phyloP scores from a whole-genome alignment of 805 yeast species.

The Candida succiphila region DNA sequence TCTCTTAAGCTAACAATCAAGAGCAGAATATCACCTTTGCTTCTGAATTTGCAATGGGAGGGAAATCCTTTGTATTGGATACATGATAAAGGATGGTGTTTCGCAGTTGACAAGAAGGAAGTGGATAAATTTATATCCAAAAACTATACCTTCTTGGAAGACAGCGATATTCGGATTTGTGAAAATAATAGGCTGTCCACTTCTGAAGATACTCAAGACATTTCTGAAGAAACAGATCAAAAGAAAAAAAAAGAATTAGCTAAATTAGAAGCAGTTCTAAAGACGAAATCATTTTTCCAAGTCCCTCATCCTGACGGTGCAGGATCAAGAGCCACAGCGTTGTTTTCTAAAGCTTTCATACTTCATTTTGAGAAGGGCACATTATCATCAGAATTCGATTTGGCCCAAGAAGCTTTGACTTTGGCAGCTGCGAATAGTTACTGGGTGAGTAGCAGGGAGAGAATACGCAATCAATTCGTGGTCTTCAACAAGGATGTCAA shows the following conservation, averaged over 20 bases:
- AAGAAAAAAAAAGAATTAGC: neutral
- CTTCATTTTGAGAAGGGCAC: conserved; percentile 65
- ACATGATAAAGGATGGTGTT: conserved; percentile 80
- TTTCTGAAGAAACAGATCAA: conserved; percentile 5
- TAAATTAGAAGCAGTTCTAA: neutral
- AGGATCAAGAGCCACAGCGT: conserved; percentile 55
- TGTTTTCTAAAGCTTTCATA: conserved; percentile 70
- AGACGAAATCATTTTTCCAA: conserved; percentile 35
- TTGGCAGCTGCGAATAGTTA: conserved; percentile 76
- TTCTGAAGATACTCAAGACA: neutral
- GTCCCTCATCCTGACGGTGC: conserved; percentile 89
- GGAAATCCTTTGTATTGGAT: conserved; percentile 77
- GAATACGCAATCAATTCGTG: conserved; percentile 80
- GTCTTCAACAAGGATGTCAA: conserved; percentile 37
- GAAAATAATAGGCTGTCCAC: no score
- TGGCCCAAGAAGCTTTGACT: conserved; percentile 71
- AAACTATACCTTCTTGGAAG: conserved; percentile 23
- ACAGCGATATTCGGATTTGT: conserved; percentile 7
- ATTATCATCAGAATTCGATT: conserved; percentile 57
- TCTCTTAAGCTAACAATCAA: conserved; percentile 53
- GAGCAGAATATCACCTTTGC: conserved; percentile 65
- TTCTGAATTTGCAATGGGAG: conserved; percentile 79
- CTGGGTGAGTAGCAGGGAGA: conserved; percentile 85
- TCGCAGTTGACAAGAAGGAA: conserved; percentile 42
- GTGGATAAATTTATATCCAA: conserved; percentile 23